Evolutionary conservation across 2,329 filamentous ascomycete genomes (phyloP).

Genomic region (Calonectria crousiana): DNA sequence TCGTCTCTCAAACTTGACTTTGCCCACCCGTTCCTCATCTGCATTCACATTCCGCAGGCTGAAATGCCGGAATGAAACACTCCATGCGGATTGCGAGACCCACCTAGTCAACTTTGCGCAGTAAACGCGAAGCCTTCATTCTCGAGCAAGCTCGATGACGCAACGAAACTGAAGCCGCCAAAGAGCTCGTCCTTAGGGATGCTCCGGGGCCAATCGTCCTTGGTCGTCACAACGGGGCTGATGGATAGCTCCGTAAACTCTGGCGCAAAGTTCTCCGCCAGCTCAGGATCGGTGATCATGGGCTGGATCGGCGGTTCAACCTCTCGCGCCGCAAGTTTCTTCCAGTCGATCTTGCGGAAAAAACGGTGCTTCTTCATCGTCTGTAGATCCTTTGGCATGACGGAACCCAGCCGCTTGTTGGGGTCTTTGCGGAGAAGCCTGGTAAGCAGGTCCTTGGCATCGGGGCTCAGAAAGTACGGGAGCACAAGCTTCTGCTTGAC

Average conservation of each 20-base stretch:
- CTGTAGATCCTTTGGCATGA: slow-evolving; percentile 89
- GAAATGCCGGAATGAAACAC: background rate
- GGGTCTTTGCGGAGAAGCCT: slow-evolving; percentile 93
- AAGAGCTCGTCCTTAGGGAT: slow-evolving; percentile 68
- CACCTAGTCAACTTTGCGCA: slow-evolving; percentile 32
- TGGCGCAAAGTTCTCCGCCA: slow-evolving; percentile 95
- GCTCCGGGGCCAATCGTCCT: slow-evolving; percentile 55
- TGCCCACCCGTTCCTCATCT: background rate
- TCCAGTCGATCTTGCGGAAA: slow-evolving; percentile 98
- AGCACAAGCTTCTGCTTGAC: slow-evolving; percentile 89
- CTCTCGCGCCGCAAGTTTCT: slow-evolving; percentile 83
- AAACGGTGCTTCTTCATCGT: slow-evolving; percentile 94
- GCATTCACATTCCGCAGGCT: slow-evolving; percentile 10
- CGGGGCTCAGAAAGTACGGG: slow-evolving; percentile 90
- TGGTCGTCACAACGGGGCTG: slow-evolving; percentile 73
- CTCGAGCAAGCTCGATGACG: slow-evolving; percentile 68
- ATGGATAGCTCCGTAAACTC: slow-evolving; percentile 91
- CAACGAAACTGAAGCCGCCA: slow-evolving; percentile 74
- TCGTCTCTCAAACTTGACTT: background rate
- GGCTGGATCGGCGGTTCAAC: slow-evolving; percentile 91
- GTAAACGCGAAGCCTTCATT: slow-evolving; percentile 55
- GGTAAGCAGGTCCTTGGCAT: slow-evolving; percentile 94
- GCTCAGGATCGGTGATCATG: slow-evolving; percentile 92
- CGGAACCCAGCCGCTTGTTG: slow-evolving; percentile 85
- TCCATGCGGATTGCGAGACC: background rate